Evolutionary conservation across 805 yeast species (phyloP).

Genomic region (Henningerozyma blattae): DNA sequence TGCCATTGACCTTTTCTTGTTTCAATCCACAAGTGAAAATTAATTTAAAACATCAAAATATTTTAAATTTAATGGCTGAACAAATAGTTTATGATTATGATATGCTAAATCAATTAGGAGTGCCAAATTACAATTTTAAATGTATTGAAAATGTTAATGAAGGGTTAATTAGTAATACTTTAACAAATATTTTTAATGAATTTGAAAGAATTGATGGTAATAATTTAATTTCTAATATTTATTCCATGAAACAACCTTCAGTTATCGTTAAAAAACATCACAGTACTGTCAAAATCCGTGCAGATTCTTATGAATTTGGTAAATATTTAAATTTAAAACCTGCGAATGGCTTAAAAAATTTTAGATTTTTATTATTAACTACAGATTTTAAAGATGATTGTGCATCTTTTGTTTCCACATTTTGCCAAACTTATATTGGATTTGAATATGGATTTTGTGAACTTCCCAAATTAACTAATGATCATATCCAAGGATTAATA

Average conservation of each 20-base stretch:
- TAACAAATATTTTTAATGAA: conserved; percentile 11
- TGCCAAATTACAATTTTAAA: conserved; percentile 40
- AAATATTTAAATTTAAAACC: conserved; percentile 53
- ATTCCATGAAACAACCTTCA: conserved; percentile 16
- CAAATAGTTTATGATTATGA: conserved; percentile 29
- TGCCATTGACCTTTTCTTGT: conserved; percentile 39
- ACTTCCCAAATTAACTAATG: conserved; percentile 18
- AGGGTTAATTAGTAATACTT: conserved; percentile 14
- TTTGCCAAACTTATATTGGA: conserved; percentile 23
- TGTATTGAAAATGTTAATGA: conserved; percentile 9
- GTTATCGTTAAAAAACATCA: conserved; percentile 22
- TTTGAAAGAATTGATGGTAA: conserved; percentile 18
- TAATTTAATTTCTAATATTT: conserved; percentile 16
- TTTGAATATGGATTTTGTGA: conserved; percentile 26
- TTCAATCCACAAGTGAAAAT: conserved; percentile 13
- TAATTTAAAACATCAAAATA: conserved; percentile 7
- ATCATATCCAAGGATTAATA: conserved; percentile 18
- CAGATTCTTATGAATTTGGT: conserved; percentile 39
- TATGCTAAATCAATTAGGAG: conserved; percentile 37
- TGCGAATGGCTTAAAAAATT: conserved; percentile 34
- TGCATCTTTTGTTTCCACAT: conserved; percentile 17
- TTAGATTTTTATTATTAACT: conserved; percentile 38
- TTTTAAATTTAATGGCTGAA: conserved; percentile 20
- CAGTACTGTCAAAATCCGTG: conserved; percentile 31
- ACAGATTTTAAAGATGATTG: conserved; percentile 20